These are phyloP conservation scores for Lentinula edodes DNA, from an alignment of 768 basidiomycete species.

Conservation along the genomic window DNA sequence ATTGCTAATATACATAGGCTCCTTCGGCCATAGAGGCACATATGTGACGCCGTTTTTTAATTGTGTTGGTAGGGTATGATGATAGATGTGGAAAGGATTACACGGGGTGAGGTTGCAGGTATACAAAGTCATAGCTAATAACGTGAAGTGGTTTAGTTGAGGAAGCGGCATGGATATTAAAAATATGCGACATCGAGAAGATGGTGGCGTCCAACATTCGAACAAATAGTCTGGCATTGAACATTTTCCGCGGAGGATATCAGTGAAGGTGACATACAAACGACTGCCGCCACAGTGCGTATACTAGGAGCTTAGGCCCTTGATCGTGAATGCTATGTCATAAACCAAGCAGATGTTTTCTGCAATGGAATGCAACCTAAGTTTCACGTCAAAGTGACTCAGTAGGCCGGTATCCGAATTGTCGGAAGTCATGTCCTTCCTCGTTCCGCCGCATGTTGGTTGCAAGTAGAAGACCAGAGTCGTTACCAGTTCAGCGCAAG, in stretches of 20 bases:
- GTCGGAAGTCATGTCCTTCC: neutral
- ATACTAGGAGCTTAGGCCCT: neutral
- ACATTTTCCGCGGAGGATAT: neutral
- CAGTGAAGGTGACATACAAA: neutral
- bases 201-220: neutral
- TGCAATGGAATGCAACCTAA: neutral
- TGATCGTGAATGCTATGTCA: neutral
- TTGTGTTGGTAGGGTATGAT: neutral
- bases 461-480: neutral
- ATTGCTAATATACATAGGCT: neutral
- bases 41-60: neutral
- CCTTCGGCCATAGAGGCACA: neutral
- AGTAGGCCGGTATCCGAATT: neutral
- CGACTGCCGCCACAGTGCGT: neutral
- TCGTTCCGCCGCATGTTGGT: neutral
- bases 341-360: neutral
- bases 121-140: neutral
- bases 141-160: neutral
- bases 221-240: neutral
- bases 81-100: neutral
- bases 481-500: slow-evolving; percentile 48
- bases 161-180: neutral
- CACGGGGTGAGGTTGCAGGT: neutral
- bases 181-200: neutral
- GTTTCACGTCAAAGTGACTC: neutral